Conservation (phyloP, 345 rosid genomes). For the Durio zibethinus region DNA sequence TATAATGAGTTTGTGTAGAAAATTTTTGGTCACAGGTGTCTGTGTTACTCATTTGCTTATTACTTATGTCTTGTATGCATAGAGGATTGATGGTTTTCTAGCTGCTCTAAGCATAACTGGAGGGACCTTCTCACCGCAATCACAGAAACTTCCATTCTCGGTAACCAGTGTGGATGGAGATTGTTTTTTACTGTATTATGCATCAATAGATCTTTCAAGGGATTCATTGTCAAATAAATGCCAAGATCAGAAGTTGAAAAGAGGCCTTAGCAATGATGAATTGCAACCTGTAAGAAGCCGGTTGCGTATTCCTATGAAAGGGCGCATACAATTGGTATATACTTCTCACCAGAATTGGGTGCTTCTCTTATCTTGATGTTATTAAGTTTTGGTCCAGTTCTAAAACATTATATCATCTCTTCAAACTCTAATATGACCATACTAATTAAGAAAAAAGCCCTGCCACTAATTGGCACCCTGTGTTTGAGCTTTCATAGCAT, state of each 20-base stretch:
- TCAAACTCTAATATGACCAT: not conserved
- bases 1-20: not conserved
- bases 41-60: constrained; percentile 5
- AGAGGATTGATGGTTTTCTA: constrained; percentile 88
- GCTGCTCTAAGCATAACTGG: constrained; percentile 93
- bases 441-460: not conserved
- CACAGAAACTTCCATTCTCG: constrained; percentile 89
- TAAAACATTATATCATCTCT: not conserved
- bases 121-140: constrained; percentile 79
- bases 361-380: not conserved
- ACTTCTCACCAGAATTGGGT: constrained; percentile 14
- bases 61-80: constrained; percentile 27
- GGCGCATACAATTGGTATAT: constrained; percentile 84
- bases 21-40: not conserved
- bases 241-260: constrained; percentile 53
- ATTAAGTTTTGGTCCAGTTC: not conserved
- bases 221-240: constrained; percentile 48
- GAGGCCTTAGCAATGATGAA: constrained; percentile 51
- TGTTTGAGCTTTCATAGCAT: not conserved
- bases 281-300: constrained; percentile 61
- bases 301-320: constrained; percentile 82
- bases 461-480: not conserved
- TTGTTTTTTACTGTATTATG: constrained; percentile 67
- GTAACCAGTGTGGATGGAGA: constrained; percentile 91
- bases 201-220: constrained; percentile 76